Conservation (phyloP, 345 rosid genomes). For the Eucalyptus rudis region DNA sequence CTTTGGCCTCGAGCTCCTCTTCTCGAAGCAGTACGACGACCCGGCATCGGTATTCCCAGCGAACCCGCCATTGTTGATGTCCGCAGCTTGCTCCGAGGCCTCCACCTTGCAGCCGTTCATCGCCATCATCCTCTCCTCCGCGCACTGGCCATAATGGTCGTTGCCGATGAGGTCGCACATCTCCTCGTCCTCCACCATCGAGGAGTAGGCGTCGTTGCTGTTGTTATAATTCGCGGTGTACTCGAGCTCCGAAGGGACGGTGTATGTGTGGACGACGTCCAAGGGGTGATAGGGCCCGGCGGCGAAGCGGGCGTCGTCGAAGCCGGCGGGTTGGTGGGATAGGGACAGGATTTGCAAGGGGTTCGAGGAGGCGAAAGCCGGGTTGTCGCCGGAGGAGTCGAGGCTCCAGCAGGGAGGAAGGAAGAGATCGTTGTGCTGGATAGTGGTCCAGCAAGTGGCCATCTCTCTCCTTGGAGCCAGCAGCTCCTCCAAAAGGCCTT, state of each 20-base stretch:
- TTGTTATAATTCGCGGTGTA: neutral
- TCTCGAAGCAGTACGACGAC: neutral
- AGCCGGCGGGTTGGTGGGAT: constrained; percentile 5
- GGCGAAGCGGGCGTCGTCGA: constrained; percentile 27
- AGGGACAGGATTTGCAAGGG: constrained; percentile 8
- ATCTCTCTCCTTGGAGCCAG: constrained; percentile 43
- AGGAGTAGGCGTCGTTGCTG: neutral
- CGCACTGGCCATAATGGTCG: neutral
- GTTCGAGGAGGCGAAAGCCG: constrained; percentile 17
- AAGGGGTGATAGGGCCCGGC: neutral
- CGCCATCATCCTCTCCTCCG: constrained; percentile 17
- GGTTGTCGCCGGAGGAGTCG: constrained; percentile 26
- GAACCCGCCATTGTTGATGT: neutral
- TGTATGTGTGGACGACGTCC: neutral
- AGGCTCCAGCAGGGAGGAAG: constrained; percentile 37
- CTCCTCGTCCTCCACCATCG: neutral
- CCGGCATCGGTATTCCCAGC: neutral
- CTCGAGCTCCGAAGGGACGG: neutral
- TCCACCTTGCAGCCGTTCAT: neutral
- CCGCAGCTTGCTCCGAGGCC: neutral
- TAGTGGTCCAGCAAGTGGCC: neutral
- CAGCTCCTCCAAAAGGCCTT: constrained; percentile 65
- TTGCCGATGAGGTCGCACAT: neutral
- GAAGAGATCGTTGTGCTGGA: constrained; percentile 9
- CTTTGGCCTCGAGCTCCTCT: constrained; percentile 3